Conservation (phyloP, 1,284 basidiomycete genomes). For the Golubevia pallescens region DNA sequence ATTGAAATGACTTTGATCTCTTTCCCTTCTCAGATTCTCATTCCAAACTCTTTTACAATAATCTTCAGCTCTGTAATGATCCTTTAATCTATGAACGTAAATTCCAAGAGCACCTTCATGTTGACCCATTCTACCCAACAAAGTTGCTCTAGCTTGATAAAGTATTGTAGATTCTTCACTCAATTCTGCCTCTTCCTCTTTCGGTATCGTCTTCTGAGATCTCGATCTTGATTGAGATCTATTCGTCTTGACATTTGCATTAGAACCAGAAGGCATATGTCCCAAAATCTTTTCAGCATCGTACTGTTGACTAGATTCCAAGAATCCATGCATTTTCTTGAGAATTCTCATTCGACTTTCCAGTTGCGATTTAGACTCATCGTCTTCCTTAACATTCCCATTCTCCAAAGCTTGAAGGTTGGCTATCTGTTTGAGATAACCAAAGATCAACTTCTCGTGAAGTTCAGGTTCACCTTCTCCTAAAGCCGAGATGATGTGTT, state of each 20-base stretch:
- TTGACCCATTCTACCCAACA: conserved; percentile 85
- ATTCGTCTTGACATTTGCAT: not conserved
- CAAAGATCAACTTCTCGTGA: conserved; percentile 85
- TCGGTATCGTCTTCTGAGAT: not conserved
- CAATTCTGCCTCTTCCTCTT: not conserved
- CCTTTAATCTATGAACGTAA: conserved; percentile 85
- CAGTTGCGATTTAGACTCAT: not conserved
- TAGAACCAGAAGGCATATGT: conserved; percentile 22
- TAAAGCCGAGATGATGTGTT: conserved; percentile 79
- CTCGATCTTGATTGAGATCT: not conserved
- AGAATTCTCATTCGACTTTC: conserved; percentile 17
- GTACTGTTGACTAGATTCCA: conserved; percentile 43
- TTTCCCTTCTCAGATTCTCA: conserved; percentile 1
- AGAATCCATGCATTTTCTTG: conserved; percentile 35
- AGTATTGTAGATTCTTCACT: not conserved
- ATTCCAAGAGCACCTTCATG: conserved; percentile 91
- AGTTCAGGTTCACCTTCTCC: conserved; percentile 74
- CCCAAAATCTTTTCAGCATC: conserved; percentile 47
- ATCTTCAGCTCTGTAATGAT: too few species aligned
- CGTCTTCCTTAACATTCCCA: not conserved
- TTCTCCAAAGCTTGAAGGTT: not conserved
- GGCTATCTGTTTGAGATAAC: conserved; percentile 71
- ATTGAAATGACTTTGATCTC: not conserved
- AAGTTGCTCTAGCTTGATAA: conserved; percentile 84
- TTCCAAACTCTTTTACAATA: conserved; percentile 47